These are phyloP conservation scores for Trametes gibbosa DNA, from an alignment of 768 basidiomycete species.

Conservation along the genomic window DNA sequence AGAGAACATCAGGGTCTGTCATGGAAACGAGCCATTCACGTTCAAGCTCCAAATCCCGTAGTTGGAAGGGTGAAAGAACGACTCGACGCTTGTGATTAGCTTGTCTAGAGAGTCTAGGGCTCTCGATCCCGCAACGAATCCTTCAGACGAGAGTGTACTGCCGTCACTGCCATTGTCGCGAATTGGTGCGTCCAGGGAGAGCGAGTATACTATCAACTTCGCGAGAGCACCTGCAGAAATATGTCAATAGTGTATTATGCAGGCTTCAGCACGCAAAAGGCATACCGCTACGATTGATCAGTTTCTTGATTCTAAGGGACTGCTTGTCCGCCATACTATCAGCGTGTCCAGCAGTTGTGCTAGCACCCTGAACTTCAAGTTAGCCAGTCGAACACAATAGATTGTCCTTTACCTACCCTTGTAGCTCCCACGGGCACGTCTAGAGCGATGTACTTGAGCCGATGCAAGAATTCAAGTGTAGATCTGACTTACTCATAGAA, in stretches of 20 bases:
- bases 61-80: conserved; percentile 95
- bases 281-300: conserved; percentile 61
- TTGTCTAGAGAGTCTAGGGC: conserved; percentile 86
- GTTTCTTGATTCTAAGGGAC: conserved; percentile 66
- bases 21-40: conserved; percentile 36
- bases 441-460: conserved; percentile 25
- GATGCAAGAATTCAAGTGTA: background rate
- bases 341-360: conserved; percentile 66
- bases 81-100: conserved; percentile 88
- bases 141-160: conserved; percentile 19
- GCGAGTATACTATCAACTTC: conserved; percentile 84
- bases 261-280: background rate
- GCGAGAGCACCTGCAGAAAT: conserved; percentile 65
- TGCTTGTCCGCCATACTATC: conserved; percentile 58
- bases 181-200: conserved; percentile 74
- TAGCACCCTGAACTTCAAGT: conserved; percentile 47
- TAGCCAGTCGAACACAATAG: background rate
- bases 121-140: conserved; percentile 76
- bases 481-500: conserved; percentile 55
- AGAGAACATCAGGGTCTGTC: background rate
- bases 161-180: conserved; percentile 40
- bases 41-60: conserved; percentile 77
- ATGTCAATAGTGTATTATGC: background rate
- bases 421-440: conserved; percentile 73
- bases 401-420: conserved; percentile 40